Percentiles rank a stretch among this genome's conserved stretches.
Evolutionary conservation across 768 basidiomycete genomes (phyloP).

Genomic region (Kwoniella europaea): DNA sequence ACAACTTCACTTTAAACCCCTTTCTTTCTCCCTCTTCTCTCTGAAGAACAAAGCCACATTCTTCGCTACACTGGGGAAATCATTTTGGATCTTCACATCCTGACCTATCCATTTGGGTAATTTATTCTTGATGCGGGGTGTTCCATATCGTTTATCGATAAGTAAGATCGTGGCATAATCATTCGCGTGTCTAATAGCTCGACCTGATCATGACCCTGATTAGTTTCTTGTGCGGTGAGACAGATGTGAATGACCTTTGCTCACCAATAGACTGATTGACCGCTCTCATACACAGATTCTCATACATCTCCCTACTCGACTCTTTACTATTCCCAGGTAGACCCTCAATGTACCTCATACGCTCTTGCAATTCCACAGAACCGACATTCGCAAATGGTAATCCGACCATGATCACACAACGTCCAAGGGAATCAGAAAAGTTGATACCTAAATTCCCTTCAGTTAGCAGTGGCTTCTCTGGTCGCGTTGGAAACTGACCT

Average conservation of each 20-base stretch:
- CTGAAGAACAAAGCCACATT: constrained; percentile 73
- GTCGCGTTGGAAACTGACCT: constrained; percentile 55
- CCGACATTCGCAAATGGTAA: constrained; percentile 90
- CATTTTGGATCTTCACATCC: constrained; percentile 65
- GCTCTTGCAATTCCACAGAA: constrained; percentile 87
- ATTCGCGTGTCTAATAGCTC: constrained; percentile 85
- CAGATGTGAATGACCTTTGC: no score
- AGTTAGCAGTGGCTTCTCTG: no score
- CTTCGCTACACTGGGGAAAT: constrained; percentile 74
- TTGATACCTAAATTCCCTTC: constrained; percentile 62
- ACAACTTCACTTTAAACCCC: not conserved
- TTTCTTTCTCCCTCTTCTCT: constrained; percentile 60
- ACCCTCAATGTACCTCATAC: constrained; percentile 82
- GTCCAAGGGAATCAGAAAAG: constrained; percentile 76
- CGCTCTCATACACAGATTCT: constrained; percentile 64
- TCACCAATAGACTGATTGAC: constrained; percentile 96
- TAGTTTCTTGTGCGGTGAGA: no score
- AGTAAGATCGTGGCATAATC: constrained; percentile 93
- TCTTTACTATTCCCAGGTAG: constrained; percentile 54
- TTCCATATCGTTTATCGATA: constrained; percentile 80
- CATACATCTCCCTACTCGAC: constrained; percentile 73
- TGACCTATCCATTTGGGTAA: constrained; percentile 89
- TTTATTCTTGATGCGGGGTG: constrained; percentile 71
- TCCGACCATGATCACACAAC: constrained; percentile 83
- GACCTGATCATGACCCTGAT: constrained; percentile 56